Conservation (phyloP, 805 yeast species). For the Lachancea sp. region DNA sequence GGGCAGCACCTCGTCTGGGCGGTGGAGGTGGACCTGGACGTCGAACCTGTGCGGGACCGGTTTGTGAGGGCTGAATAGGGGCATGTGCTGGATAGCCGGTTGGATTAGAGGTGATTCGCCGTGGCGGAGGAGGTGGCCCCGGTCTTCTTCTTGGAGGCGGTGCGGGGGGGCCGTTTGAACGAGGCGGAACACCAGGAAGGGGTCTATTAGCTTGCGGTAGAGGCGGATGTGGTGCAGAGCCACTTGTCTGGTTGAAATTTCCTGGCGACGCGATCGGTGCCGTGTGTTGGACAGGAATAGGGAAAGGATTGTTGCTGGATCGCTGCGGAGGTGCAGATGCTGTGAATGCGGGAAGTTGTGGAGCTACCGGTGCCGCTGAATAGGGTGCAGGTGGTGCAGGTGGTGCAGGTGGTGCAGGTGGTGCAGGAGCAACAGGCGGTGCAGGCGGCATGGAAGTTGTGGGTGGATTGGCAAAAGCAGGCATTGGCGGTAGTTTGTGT, state of each 20-base stretch:
- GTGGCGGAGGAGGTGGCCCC: conserved; percentile 23
- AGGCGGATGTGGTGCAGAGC: conserved; percentile 8
- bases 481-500: conserved; percentile 24
- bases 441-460: conserved; percentile 8
- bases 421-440: conserved; percentile 9
- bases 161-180: conserved; percentile 18
- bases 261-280: conserved; percentile 1
- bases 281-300: conserved; percentile 14
- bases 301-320: conserved; percentile 14
- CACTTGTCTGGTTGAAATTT: conserved; percentile 5
- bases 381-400: conserved; percentile 6
- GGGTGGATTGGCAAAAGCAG: conserved; percentile 9
- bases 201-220: conserved; percentile 7
- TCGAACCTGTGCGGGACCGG: neutral
- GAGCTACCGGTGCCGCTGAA: conserved; percentile 4
- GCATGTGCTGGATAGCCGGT: conserved; percentile 6
- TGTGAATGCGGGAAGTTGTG: neutral
- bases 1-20: conserved; percentile 29
- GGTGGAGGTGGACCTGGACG: conserved; percentile 23
- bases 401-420: conserved; percentile 2
- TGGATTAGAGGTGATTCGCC: conserved; percentile 12
- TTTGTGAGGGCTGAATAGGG: conserved; percentile 7
- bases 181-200: conserved; percentile 9
- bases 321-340: neutral
- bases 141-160: conserved; percentile 23